Evolutionary conservation across 2,329 filamentous ascomycete species (phyloP).

Genomic region (Colletotrichum navitas): DNA sequence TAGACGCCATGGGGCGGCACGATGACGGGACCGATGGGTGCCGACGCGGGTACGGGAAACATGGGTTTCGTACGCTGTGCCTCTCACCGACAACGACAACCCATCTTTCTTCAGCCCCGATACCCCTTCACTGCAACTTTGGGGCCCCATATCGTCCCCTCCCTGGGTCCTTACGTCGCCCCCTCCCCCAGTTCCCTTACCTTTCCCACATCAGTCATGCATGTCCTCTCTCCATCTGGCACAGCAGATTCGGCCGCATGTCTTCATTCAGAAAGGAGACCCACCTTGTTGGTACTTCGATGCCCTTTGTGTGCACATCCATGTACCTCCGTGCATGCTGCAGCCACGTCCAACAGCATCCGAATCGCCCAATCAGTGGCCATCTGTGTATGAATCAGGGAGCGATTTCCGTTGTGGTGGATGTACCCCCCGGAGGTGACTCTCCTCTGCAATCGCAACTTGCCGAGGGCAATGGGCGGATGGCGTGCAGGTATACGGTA

Average conservation of each 20-base stretch:
- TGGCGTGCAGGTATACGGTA: not conserved
- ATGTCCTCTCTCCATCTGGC: not conserved
- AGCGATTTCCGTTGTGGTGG: not conserved
- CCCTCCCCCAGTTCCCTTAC: not conserved
- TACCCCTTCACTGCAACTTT: constrained; percentile 5
- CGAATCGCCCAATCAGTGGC: not conserved
- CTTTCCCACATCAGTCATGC: not conserved
- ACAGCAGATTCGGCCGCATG: not conserved
- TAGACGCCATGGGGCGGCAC: constrained; percentile 15
- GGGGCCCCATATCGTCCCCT: not conserved
- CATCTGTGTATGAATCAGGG: not conserved
- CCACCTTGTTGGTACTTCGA: constrained; percentile 1
- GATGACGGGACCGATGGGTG: constrained; percentile 5
- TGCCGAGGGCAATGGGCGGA: not conserved
- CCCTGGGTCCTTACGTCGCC: not conserved
- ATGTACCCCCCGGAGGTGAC: not conserved
- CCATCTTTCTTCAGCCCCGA: not conserved
- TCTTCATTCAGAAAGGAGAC: constrained; percentile 7
- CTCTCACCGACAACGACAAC: not conserved
- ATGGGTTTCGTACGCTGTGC: not conserved
- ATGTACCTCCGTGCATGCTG: constrained; percentile 1
- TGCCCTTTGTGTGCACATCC: not conserved
- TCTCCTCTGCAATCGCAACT: not conserved
- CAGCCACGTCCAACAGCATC: not conserved
- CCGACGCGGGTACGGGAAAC: constrained; percentile 4